Conservation (phyloP, 2,329 filamentous ascomycete genomes). For the Stachybotrys chartarum region DNA sequence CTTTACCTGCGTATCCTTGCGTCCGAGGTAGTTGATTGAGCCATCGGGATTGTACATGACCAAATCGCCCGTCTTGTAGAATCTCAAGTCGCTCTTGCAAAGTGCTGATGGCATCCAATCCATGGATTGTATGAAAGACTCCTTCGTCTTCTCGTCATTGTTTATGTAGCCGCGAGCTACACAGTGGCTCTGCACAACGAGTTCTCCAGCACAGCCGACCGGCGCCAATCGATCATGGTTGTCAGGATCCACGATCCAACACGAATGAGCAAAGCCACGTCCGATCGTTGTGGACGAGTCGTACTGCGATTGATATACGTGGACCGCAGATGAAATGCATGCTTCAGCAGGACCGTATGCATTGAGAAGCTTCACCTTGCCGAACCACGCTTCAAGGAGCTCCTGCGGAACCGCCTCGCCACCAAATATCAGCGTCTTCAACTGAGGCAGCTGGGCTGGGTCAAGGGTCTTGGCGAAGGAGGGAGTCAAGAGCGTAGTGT, state of each 20-base stretch:
- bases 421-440: background rate
- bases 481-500: background rate
- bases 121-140: background rate
- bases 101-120: background rate
- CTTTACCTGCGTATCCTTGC: slow-evolving; percentile 33
- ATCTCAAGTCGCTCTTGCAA: background rate
- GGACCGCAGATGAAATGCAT: background rate
- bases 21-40: background rate
- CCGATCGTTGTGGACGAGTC: slow-evolving; percentile 5
- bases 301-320: background rate
- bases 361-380: background rate
- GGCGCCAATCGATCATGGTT: slow-evolving; percentile 9
- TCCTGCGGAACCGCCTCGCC: background rate
- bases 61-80: slow-evolving; percentile 1
- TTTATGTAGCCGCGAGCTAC: slow-evolving; percentile 15
- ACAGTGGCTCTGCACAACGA: slow-evolving; percentile 11
- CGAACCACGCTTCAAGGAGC: background rate
- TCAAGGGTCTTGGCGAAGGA: background rate
- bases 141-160: slow-evolving; percentile 5
- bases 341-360: slow-evolving; percentile 14
- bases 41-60: background rate
- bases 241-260: slow-evolving; percentile 10
- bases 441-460: background rate
- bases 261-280: background rate
- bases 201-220: slow-evolving; percentile 9